phyloP scores from a whole-genome alignment of 192 early-diverging fungal species.

The Podila verticillata region DNA sequence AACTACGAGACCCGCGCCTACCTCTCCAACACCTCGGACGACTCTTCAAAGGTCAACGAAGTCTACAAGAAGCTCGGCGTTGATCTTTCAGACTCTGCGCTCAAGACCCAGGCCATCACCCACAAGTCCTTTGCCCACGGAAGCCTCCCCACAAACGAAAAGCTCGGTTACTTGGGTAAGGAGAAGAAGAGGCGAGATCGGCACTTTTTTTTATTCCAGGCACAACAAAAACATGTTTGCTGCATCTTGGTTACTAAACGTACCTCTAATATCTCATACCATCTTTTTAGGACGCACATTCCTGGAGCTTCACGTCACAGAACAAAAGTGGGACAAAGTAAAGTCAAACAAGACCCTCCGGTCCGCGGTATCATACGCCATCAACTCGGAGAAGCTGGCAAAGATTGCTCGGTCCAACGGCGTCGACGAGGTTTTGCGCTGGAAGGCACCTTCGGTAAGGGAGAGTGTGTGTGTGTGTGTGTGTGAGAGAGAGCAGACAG shows the following conservation, averaged over 20 bases:
- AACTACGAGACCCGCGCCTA: slow-evolving; percentile 36
- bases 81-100: slow-evolving; percentile 46
- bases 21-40: slow-evolving; percentile 13
- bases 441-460: slow-evolving; percentile 47
- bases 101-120: slow-evolving; percentile 58
- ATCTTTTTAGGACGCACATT: slow-evolving; percentile 41
- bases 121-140: slow-evolving; percentile 62
- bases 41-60: slow-evolving; percentile 18
- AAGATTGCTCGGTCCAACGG: slow-evolving; percentile 39
- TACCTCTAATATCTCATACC: background rate
- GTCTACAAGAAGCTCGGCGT: slow-evolving; percentile 43
- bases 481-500: background rate
- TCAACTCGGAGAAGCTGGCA: slow-evolving; percentile 23
- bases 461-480: too few relatives aligned
- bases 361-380: slow-evolving; percentile 17
- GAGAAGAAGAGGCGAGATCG: background rate
- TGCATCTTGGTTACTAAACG: background rate
- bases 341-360: slow-evolving; percentile 40
- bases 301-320: slow-evolving; percentile 40
- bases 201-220: background rate
- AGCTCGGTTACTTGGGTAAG: slow-evolving; percentile 41
- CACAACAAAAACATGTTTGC: background rate
- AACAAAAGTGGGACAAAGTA: slow-evolving; percentile 47
- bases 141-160: slow-evolving; percentile 58
- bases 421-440: slow-evolving; percentile 41